These are phyloP conservation scores for Entomortierella lignicola DNA, from an alignment of 192 early-diverging fungal species.

Conservation along the genomic window DNA sequence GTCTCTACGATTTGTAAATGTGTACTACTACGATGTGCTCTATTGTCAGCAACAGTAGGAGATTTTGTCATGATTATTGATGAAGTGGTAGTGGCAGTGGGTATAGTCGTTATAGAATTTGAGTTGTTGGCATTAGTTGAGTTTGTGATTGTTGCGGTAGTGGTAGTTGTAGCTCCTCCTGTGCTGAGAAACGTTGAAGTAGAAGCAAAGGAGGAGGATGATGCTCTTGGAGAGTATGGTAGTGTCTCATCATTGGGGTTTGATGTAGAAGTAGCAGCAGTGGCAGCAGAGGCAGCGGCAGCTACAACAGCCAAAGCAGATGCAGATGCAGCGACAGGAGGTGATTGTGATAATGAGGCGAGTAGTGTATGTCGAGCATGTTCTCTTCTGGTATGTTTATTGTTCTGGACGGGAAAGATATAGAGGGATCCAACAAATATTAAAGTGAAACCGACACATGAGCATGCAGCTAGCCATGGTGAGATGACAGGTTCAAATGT, in stretches of 20 bases:
- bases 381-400: constrained; percentile 22
- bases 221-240: constrained; percentile 21
- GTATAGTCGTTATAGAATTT: background rate
- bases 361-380: constrained; percentile 16
- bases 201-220: constrained; percentile 8
- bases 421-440: constrained; percentile 72
- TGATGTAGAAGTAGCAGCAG: background rate
- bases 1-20: constrained; percentile 7
- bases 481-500: constrained; percentile 35
- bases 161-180: background rate
- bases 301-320: constrained; percentile 4
- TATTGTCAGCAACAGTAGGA: constrained; percentile 5
- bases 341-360: background rate
- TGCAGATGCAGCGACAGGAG: background rate
- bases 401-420: constrained; percentile 52
- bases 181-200: background rate
- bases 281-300: constrained; percentile 4
- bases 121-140: no score
- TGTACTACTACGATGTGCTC: constrained; percentile 16
- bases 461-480: constrained; percentile 51
- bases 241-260: background rate
- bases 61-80: constrained; percentile 6
- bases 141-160: background rate
- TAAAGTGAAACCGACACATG: constrained; percentile 63
- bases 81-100: background rate